Evolutionary conservation across 371 early-diverging fungal species (phyloP).

Genomic region (Choanephora cucurbitarum): DNA sequence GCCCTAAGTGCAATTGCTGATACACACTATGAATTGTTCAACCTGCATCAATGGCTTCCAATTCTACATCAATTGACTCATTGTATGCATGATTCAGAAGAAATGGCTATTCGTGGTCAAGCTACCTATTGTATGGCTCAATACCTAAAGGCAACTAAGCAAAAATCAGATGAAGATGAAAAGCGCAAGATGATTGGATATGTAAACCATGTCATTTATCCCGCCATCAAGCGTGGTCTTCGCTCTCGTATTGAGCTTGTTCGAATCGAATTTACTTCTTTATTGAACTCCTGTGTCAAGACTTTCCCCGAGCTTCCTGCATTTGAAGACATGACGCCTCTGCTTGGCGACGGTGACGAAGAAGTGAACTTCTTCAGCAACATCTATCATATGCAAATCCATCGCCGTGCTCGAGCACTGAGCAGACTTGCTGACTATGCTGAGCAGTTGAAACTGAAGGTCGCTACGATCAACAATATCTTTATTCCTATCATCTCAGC

Average conservation of each 20-base stretch:
- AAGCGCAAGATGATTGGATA: conserved; percentile 50
- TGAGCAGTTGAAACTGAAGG: conserved; percentile 42
- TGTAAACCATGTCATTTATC: conserved; percentile 67
- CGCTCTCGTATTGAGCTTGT: conserved; percentile 61
- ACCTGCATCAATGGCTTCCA: conserved; percentile 84
- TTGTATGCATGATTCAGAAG: conserved; percentile 80
- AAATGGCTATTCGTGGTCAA: conserved; percentile 86
- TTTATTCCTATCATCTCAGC: conserved; percentile 87
- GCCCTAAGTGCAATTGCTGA: conserved; percentile 77
- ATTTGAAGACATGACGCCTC: conserved; percentile 67
- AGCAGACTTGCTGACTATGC: conserved; percentile 68
- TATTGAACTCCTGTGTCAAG: conserved; percentile 68
- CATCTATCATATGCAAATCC: conserved; percentile 90
- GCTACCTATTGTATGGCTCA: conserved; percentile 71
- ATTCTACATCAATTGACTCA: conserved; percentile 85
- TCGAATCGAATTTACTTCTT: conserved; percentile 68
- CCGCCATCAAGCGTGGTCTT: conserved; percentile 77
- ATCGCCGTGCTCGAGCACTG: conserved; percentile 87
- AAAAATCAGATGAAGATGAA: conserved; percentile 39
- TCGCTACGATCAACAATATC: conserved; percentile 66
- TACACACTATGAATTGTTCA: conserved; percentile 59
- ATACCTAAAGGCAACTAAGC: conserved; percentile 58
- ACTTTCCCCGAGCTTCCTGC: conserved; percentile 58
- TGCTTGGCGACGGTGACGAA: conserved; percentile 69
- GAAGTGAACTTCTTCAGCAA: conserved; percentile 91